Evolutionary conservation across 2,329 filamentous ascomycete species (phyloP).

Genomic region (Rhinocladiella mackenziei): DNA sequence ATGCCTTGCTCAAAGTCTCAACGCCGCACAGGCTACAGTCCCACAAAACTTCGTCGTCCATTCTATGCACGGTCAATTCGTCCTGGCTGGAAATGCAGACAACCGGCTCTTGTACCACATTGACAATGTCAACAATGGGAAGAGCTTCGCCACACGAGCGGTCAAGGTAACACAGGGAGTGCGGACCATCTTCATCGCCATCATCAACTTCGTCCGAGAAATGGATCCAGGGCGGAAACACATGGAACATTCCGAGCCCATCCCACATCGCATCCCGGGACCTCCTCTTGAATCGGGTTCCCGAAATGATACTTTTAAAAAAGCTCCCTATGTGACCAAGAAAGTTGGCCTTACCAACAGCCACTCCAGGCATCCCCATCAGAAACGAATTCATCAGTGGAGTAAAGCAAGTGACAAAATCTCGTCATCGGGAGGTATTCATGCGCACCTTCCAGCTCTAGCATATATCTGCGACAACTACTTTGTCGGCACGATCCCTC

Average conservation of each 20-base stretch:
- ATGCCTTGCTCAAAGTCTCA: slow-evolving; percentile 84
- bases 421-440: background rate
- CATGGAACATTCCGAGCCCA: slow-evolving; percentile 61
- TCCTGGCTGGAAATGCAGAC: slow-evolving; percentile 76
- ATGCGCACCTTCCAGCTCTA: slow-evolving; percentile 61
- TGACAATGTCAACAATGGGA: slow-evolving; percentile 83
- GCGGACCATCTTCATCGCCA: slow-evolving; percentile 87
- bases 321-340: too few species aligned
- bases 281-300: too few species aligned
- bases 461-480: slow-evolving; percentile 90
- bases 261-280: slow-evolving; percentile 37
- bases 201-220: slow-evolving; percentile 70
- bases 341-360: background rate
- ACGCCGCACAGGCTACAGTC: slow-evolving; percentile 82
- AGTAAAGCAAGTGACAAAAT: slow-evolving; percentile 33
- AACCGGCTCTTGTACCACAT: slow-evolving; percentile 91
- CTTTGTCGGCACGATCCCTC: slow-evolving; percentile 82
- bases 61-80: slow-evolving; percentile 97
- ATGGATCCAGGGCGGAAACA: slow-evolving; percentile 31
- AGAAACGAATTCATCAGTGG: slow-evolving; percentile 61
- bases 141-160: slow-evolving; percentile 81
- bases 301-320: too few species aligned
- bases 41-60: slow-evolving; percentile 73
- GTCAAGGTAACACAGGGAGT: slow-evolving; percentile 90
- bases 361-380: slow-evolving; percentile 35